phyloP scores from a whole-genome alignment of 1,284 basidiomycete species.

The Naganishia sp. region DNA sequence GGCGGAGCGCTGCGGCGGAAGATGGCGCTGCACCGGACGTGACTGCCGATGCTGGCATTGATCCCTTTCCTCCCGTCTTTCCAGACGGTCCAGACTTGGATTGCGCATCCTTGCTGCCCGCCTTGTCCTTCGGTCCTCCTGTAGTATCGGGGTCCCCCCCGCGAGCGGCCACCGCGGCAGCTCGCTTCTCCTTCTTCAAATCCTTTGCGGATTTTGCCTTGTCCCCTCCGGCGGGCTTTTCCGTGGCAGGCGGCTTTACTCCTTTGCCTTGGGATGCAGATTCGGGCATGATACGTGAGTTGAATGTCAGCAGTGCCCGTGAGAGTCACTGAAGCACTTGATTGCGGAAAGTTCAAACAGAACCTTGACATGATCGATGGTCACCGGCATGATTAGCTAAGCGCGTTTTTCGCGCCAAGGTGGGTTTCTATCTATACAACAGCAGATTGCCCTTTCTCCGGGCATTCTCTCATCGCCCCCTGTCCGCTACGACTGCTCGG shows the following conservation, averaged over 20 bases:
- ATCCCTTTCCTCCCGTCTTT: conserved; percentile 5
- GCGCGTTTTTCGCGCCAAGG: neutral
- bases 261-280: conserved; percentile 2
- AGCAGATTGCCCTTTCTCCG: neutral
- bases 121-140: conserved; percentile 14
- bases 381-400: conserved; percentile 15
- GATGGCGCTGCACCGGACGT: conserved; percentile 31
- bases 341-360: neutral
- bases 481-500: conserved; percentile 23
- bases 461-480: neutral
- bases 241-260: conserved; percentile 6
- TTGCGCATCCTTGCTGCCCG: conserved; percentile 1
- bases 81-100: conserved; percentile 7
- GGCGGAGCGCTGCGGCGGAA: conserved; percentile 34
- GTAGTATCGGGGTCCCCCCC: conserved; percentile 31
- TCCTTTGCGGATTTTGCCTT: conserved; percentile 50
- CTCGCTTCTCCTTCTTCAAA: conserved; percentile 51
- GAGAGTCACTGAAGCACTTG: neutral
- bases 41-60: conserved; percentile 8
- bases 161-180: conserved; percentile 49
- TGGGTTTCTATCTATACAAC: conserved; percentile 16
- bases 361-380: conserved; percentile 4
- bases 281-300: conserved; percentile 11
- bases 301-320: neutral
- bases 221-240: conserved; percentile 14